Conservation (phyloP, 1,284 basidiomycete species). For the Cutaneotrichosporon sp. region DNA sequence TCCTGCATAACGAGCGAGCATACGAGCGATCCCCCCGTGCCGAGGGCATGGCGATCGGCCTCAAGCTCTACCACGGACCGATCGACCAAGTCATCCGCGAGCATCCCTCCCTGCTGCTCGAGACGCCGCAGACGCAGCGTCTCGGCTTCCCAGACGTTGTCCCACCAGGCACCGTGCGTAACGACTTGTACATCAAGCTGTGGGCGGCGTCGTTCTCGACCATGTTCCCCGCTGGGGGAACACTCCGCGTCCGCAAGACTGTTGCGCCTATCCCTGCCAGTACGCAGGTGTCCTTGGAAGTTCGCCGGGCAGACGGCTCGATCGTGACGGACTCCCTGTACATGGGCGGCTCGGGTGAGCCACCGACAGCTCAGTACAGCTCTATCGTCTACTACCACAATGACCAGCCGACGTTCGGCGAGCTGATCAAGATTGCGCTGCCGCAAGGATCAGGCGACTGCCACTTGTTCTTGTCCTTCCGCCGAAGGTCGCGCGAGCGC, state of each 20-base stretch:
- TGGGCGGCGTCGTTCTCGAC: conserved; percentile 77
- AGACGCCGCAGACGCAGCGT: conserved; percentile 72
- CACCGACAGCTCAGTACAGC: conserved; percentile 70
- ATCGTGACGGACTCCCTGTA: conserved; percentile 66
- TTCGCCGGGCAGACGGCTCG: conserved; percentile 69
- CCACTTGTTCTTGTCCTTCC: conserved; percentile 92
- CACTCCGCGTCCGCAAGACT: conserved; percentile 40
- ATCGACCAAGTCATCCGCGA: conserved; percentile 68
- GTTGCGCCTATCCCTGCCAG: conserved; percentile 50
- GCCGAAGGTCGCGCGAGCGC: conserved; percentile 56
- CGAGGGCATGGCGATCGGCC: conserved; percentile 77
- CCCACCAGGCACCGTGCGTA: conserved; percentile 84
- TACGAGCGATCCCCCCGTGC: conserved; percentile 80
- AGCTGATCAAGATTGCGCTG: conserved; percentile 81
- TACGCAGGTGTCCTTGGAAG: conserved; percentile 84
- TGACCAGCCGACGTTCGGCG: conserved; percentile 82
- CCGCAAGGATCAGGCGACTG: conserved; percentile 66
- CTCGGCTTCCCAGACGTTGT: conserved; percentile 97
- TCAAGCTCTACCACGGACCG: conserved; percentile 83
- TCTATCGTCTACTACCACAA: conserved; percentile 85
- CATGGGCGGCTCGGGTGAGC: conserved; percentile 79
- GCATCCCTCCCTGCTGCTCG: conserved; percentile 79
- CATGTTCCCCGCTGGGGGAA: conserved; percentile 46
- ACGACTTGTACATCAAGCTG: conserved; percentile 90
- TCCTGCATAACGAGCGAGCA: conserved; percentile 69